A percentile compares a stretch with the other conserved stretches of the same genome.
Conservation (phyloP, 2,329 filamentous ascomycete species). For the Alternaria gansuensis region DNA sequence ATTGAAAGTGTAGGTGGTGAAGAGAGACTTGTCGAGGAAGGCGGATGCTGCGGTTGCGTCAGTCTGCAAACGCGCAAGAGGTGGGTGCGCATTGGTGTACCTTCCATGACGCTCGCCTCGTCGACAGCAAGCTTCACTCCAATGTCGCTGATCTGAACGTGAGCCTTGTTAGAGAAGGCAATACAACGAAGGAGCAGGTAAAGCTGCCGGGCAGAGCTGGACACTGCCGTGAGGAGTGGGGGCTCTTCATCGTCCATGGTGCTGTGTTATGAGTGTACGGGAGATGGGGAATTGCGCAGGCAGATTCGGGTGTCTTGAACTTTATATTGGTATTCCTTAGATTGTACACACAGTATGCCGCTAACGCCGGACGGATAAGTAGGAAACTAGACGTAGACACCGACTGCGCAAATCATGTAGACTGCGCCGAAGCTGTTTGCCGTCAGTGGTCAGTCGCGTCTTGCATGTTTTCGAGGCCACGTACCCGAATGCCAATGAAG, state of each 20-base stretch:
- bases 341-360: constrained; percentile 44
- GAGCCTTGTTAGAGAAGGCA: constrained; percentile 66
- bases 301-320: constrained; percentile 32
- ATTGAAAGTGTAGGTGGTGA: constrained; percentile 82
- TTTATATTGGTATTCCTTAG: constrained; percentile 53
- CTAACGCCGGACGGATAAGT: constrained; percentile 42
- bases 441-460: constrained; percentile 6
- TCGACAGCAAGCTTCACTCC: constrained; percentile 89
- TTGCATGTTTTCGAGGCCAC: constrained; percentile 46
- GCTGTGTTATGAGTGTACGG: constrained; percentile 13
- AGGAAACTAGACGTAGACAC: constrained; percentile 85
- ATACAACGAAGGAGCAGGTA: constrained; percentile 72
- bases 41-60: constrained; percentile 66
- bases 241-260: constrained; percentile 54
- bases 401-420: constrained; percentile 98
- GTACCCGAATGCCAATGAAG: constrained; percentile 89
- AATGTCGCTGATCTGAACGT: constrained; percentile 81
- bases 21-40: constrained; percentile 87
- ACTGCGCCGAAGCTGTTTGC: constrained; percentile 84
- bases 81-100: constrained; percentile 54
- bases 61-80: constrained; percentile 7
- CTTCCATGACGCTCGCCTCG: constrained; percentile 90
- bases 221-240: constrained; percentile 75
- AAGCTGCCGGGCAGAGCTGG: constrained; percentile 79
- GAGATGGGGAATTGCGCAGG: constrained; percentile 13